Conservation (phyloP, 352 stramenopile genomes). For the Globisporangium mamillatum region DNA sequence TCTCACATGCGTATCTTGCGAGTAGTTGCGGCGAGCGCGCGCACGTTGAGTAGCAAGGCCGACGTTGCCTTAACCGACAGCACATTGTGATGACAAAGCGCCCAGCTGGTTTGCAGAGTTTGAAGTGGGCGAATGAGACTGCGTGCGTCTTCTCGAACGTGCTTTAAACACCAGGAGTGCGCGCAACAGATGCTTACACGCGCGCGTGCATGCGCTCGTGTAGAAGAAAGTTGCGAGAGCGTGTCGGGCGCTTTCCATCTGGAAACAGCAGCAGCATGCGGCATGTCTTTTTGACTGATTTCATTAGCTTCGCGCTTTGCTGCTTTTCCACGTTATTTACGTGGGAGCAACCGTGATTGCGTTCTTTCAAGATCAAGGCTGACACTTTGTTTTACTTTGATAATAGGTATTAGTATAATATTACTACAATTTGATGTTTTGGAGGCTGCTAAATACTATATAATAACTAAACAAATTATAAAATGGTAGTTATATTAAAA, state of each 20-base stretch:
- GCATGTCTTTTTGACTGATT: constrained; percentile 1
- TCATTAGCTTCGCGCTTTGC: neutral
- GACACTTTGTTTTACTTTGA: neutral
- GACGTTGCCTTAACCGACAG: neutral
- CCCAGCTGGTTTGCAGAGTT: neutral
- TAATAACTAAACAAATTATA: neutral
- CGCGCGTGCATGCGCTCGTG: neutral
- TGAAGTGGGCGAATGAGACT: too few relatives aligned
- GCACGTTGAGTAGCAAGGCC: neutral
- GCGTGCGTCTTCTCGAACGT: too few relatives aligned
- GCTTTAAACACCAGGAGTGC: neutral
- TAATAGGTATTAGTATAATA: neutral
- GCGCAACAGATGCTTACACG: neutral
- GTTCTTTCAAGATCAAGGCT: constrained; percentile 1
- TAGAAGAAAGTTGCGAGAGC: neutral
- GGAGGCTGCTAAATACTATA: neutral
- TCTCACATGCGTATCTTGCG: neutral
- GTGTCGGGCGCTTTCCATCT: neutral
- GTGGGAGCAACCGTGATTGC: neutral
- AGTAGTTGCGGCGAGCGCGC: neutral
- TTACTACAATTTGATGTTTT: neutral
- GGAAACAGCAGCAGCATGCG: neutral
- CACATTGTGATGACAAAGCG: too few relatives aligned
- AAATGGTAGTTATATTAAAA: neutral
- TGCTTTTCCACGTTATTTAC: neutral